Conservation (phyloP, 2,329 filamentous ascomycete genomes). For the Sporothrix schenckii region DNA sequence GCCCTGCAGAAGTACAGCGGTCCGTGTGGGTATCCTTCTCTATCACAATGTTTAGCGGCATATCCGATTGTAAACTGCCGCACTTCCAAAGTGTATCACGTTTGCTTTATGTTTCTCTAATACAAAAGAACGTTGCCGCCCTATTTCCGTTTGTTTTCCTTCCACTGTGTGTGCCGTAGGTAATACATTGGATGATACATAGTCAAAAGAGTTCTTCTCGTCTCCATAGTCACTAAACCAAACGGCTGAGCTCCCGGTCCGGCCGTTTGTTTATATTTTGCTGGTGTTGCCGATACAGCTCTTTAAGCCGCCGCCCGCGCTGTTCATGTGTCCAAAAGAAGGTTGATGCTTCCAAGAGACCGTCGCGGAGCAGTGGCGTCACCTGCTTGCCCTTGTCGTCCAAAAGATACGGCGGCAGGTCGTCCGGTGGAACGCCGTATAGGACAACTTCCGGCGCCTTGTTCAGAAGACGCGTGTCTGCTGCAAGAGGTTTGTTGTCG, state of each 20-base stretch:
- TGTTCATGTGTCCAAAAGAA: constrained; percentile 31
- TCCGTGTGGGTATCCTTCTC: background rate
- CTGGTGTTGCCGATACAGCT: constrained; percentile 40
- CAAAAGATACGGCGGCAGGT: constrained; percentile 54
- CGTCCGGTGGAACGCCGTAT: constrained; percentile 14
- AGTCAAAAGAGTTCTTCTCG: background rate
- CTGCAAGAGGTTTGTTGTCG: background rate
- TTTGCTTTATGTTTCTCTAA: background rate
- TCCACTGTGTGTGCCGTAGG: background rate
- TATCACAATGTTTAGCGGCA: background rate
- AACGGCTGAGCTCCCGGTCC: constrained; percentile 5
- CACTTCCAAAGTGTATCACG: background rate
- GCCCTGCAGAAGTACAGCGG: background rate
- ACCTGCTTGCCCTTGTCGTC: constrained; percentile 58
- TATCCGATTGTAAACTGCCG: constrained; percentile 1
- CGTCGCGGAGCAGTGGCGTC: constrained; percentile 59
- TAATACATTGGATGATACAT: background rate
- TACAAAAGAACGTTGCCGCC: background rate
- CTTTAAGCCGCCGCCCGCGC: constrained; percentile 46
- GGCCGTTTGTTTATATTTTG: constrained; percentile 27
- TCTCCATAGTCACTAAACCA: background rate
- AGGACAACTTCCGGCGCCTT: constrained; percentile 14
- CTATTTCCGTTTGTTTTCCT: background rate
- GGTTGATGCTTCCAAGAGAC: constrained; percentile 27
- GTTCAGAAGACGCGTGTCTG: background rate